Conservation (phyloP, 345 rosid species). For the Eucalyptus shirleyi region DNA sequence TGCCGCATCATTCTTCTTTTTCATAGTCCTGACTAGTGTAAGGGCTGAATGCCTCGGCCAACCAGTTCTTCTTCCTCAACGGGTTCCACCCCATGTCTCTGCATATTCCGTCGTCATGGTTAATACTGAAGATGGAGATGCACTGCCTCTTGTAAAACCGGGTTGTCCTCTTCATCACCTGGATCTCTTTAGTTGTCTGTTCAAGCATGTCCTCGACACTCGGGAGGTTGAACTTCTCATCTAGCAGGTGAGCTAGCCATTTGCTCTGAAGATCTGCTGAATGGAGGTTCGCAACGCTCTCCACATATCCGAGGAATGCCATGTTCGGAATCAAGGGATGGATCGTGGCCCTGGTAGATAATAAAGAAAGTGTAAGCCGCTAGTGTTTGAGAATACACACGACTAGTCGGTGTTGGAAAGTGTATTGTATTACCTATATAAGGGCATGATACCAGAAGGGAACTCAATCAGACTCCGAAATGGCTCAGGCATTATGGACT, state of each 20-base stretch:
- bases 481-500: slow-evolving; percentile 20
- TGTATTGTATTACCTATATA: slow-evolving; percentile 24
- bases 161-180: slow-evolving; percentile 30
- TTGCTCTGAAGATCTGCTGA: slow-evolving; percentile 37
- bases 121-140: slow-evolving; percentile 34
- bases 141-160: slow-evolving; percentile 33
- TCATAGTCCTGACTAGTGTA: slow-evolving; percentile 26
- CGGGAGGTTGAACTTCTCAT: slow-evolving; percentile 22
- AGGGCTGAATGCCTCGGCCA: slow-evolving; percentile 25
- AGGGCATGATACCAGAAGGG: slow-evolving; percentile 34
- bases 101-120: slow-evolving; percentile 32
- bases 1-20: background rate
- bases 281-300: slow-evolving; percentile 35
- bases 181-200: slow-evolving; percentile 14
- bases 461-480: slow-evolving; percentile 10
- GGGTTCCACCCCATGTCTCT: slow-evolving; percentile 36
- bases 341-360: slow-evolving; percentile 20
- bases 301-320: slow-evolving; percentile 52
- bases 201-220: slow-evolving; percentile 17
- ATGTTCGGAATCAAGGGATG: slow-evolving; percentile 53
- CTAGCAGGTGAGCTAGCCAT: slow-evolving; percentile 38
- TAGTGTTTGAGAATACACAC: background rate
- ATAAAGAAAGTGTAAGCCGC: background rate
- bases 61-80: slow-evolving; percentile 32
- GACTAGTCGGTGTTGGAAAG: background rate